Conservation (phyloP, 1,284 basidiomycete species). For the Cystobasidiaceae sp. region DNA sequence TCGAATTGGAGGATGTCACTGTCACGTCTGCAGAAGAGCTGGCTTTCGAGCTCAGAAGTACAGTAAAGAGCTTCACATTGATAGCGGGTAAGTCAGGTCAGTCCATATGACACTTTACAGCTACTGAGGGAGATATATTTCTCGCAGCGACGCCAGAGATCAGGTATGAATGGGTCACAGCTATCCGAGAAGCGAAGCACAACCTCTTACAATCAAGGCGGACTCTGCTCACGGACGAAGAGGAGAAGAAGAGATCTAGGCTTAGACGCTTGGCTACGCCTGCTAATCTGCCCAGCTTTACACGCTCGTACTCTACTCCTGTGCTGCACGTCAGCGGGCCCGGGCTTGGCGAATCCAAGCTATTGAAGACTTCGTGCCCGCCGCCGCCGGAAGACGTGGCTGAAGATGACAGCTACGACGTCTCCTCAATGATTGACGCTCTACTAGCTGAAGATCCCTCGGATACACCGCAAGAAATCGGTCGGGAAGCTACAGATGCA, state of each 20-base stretch:
- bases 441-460: no score
- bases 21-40: constrained; percentile 58
- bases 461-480: background rate
- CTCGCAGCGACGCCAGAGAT: constrained; percentile 55
- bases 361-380: no score
- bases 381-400: no score
- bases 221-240: constrained; percentile 49
- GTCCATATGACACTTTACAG: background rate
- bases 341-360: no score
- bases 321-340: no score
- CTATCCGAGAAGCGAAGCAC: constrained; percentile 66
- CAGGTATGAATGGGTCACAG: constrained; percentile 63
- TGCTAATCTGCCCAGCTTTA: constrained; percentile 52
- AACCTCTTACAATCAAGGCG: constrained; percentile 53
- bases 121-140: background rate
- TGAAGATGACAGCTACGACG: no score
- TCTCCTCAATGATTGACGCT: no score
- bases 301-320: background rate
- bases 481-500: background rate
- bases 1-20: constrained; percentile 68
- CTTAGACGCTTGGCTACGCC: constrained; percentile 71
- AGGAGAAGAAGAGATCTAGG: constrained; percentile 51
- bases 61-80: constrained; percentile 68
- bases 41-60: constrained; percentile 64
- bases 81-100: constrained; percentile 57